Evolutionary conservation across 257 asterid species (phyloP).

Genomic region (Avicennia marina): DNA sequence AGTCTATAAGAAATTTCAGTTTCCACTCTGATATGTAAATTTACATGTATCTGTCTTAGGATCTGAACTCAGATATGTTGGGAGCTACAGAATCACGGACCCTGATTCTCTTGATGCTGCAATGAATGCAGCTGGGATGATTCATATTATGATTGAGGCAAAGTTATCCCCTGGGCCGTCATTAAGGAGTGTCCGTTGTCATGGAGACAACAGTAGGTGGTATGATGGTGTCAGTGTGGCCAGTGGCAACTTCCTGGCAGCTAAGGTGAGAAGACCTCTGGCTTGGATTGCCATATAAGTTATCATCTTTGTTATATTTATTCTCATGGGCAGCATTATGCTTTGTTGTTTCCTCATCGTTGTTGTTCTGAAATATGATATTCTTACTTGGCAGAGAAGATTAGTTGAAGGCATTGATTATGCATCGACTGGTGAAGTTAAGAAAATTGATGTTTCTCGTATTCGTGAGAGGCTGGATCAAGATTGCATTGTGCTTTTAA

Average conservation of each 20-base stretch:
- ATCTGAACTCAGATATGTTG: conserved; percentile 72
- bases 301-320: not conserved
- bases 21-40: too few species aligned
- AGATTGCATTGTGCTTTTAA: conserved; percentile 64
- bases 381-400: conserved; percentile 44
- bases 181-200: conserved; percentile 73
- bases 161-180: conserved; percentile 96
- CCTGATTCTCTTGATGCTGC: conserved; percentile 84
- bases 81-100: conserved; percentile 93
- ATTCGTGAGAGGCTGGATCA: conserved; percentile 80
- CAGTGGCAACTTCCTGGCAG: conserved; percentile 84
- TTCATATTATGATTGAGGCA: conserved; percentile 73
- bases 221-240: conserved; percentile 77
- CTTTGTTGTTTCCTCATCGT: not conserved
- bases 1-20: too few species aligned
- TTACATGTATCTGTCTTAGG: too few species aligned
- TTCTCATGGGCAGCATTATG: not conserved
- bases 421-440: conserved; percentile 89
- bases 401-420: conserved; percentile 81
- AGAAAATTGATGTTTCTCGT: conserved; percentile 85
- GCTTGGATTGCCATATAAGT: not conserved
- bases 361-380: not conserved
- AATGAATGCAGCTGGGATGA: conserved; percentile 85
- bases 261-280: conserved; percentile 58
- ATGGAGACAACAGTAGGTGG: conserved; percentile 80